Percentiles rank a stretch among this genome's conserved stretches.
These are phyloP conservation scores for Thermothelomyces thermophilus DNA, from an alignment of 2,329 filamentous ascomycete species.

Conservation along the genomic window DNA sequence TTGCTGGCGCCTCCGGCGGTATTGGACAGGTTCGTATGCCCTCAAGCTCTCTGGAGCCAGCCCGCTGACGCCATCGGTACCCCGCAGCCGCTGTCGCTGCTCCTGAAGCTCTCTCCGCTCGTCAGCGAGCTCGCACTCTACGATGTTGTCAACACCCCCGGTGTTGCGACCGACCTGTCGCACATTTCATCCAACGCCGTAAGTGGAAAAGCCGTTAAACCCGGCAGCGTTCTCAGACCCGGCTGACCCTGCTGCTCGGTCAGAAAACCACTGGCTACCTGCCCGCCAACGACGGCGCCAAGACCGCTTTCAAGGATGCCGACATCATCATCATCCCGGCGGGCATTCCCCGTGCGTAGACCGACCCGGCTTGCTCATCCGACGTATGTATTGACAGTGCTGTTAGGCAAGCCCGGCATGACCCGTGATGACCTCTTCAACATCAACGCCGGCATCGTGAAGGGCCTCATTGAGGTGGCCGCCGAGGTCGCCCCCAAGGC, in stretches of 20 bases:
- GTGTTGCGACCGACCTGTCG: conserved; percentile 91
- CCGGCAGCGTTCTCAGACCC: not conserved
- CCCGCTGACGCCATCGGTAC: conserved; percentile 19
- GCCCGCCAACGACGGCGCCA: conserved; percentile 76
- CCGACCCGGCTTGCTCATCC: not conserved
- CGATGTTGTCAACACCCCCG: conserved; percentile 98
- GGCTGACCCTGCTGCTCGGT: not conserved
- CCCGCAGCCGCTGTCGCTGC: conserved; percentile 81
- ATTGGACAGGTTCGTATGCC: conserved; percentile 77
- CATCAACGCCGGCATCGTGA: conserved; percentile 97
- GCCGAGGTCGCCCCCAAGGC: conserved; percentile 88
- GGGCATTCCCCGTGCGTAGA: conserved; percentile 82
- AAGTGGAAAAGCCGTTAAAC: no score
- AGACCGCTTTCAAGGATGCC: conserved; percentile 82
- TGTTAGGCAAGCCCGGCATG: conserved; percentile 93
- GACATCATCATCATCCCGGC: conserved; percentile 97
- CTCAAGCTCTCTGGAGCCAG: not conserved
- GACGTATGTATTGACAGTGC: not conserved
- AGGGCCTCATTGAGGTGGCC: conserved; percentile 81
- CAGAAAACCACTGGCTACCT: conserved; percentile 85
- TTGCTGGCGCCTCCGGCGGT: conserved; percentile 94
- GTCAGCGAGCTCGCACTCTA: conserved; percentile 92
- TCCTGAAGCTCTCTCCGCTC: conserved; percentile 83
- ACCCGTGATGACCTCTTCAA: conserved; percentile 99
- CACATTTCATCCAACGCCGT: conserved; percentile 91